phyloP scores from a whole-genome alignment of 2,329 filamentous ascomycete genomes.

The Venturiaceae sp. region DNA sequence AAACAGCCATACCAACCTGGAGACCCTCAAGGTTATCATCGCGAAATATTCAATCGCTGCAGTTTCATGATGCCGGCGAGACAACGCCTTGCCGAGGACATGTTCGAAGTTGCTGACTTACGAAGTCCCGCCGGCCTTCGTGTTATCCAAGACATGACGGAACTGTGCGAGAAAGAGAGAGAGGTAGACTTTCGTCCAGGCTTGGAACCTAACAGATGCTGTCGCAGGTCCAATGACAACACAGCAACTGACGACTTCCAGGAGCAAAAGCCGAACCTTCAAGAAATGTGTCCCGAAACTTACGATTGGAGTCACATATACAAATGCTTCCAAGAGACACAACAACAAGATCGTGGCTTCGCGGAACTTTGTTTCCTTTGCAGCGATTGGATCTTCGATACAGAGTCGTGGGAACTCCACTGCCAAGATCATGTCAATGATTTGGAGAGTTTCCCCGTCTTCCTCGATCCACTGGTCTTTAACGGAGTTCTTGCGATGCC shows the following conservation, averaged over 20 bases:
- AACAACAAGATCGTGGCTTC: not conserved
- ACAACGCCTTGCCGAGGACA: conserved; percentile 8
- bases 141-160: conserved; percentile 9
- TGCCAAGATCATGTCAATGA: conserved; percentile 4
- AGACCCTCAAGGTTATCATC: conserved; percentile 11
- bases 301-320: conserved; percentile 1
- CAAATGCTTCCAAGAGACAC: not conserved
- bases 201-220: not conserved
- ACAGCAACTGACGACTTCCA: conserved; percentile 3
- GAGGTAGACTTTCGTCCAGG: conserved; percentile 1
- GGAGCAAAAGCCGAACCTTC: conserved; percentile 2
- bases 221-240: not conserved
- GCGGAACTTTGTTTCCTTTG: conserved; percentile 4
- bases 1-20: conserved; percentile 9
- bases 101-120: conserved; percentile 9
- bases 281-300: not conserved
- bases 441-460: conserved; percentile 1
- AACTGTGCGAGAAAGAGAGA: conserved; percentile 7
- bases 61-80: conserved; percentile 10
- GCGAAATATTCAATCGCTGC: conserved; percentile 9
- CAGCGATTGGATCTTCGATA: conserved; percentile 1
- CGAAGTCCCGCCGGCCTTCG: conserved; percentile 8
- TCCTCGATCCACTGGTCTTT: conserved; percentile 2
- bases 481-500: conserved; percentile 6
- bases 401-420: conserved; percentile 1